These are phyloP conservation scores for Phoma herbarum DNA, from an alignment of 2,329 filamentous ascomycete species.

Conservation along the genomic window DNA sequence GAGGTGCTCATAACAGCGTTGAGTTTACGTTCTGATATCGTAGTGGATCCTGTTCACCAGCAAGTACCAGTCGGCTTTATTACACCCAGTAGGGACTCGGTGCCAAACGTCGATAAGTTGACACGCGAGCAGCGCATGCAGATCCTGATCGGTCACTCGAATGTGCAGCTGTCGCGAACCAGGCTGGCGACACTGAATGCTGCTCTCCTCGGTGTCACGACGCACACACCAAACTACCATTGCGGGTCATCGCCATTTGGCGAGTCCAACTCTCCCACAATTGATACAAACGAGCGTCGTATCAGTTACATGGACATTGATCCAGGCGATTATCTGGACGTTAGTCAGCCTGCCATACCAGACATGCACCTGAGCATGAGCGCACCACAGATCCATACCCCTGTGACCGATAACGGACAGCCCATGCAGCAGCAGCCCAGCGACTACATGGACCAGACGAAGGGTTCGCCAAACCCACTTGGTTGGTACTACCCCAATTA, in stretches of 20 bases:
- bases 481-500: conserved; percentile 48
- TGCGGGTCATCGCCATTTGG: conserved; percentile 39
- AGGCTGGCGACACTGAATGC: conserved; percentile 45
- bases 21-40: conserved; percentile 47
- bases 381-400: conserved; percentile 30
- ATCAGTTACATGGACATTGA: conserved; percentile 53
- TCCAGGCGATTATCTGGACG: conserved; percentile 40
- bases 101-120: conserved; percentile 43
- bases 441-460: conserved; percentile 43
- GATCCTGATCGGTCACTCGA: conserved; percentile 46
- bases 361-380: conserved; percentile 36
- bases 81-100: conserved; percentile 47
- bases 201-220: conserved; percentile 40
- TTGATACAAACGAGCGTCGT: conserved; percentile 39
- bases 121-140: conserved; percentile 48
- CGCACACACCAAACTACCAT: conserved; percentile 33
- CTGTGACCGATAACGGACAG: conserved; percentile 33
- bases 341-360: conserved; percentile 42
- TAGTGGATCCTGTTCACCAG: conserved; percentile 39
- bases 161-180: conserved; percentile 36
- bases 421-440: conserved; percentile 29
- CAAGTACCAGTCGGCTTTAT: conserved; percentile 47
- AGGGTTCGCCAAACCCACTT: conserved; percentile 42
- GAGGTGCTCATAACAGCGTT: conserved; percentile 49
- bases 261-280: conserved; percentile 35